Conservation (phyloP, 2,329 filamentous ascomycete genomes). For the Arthrobotrys megalospora region DNA sequence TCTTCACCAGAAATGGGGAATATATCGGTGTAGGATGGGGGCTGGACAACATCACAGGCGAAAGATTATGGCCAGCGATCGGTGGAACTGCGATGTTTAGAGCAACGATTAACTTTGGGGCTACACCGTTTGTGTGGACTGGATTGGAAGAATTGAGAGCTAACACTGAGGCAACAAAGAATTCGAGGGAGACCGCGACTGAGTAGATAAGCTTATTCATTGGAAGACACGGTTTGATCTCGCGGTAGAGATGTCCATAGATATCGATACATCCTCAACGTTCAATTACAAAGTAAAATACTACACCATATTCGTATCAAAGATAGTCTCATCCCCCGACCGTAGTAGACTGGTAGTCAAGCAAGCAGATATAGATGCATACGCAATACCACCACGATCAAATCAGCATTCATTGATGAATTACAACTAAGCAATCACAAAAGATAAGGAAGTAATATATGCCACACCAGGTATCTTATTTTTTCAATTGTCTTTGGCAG, state of each 20-base stretch:
- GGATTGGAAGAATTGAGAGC: constrained; percentile 35
- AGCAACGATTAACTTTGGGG: constrained; percentile 44
- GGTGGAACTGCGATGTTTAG: constrained; percentile 39
- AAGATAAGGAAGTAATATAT: neutral
- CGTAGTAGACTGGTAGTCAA: too few species aligned
- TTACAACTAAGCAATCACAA: neutral
- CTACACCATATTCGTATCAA: too few species aligned
- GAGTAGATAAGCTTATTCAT: too few species aligned
- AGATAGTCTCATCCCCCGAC: too few species aligned
- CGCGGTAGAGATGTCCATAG: too few species aligned
- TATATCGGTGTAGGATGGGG: constrained; percentile 32
- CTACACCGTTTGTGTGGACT: constrained; percentile 38
- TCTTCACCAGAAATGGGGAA: constrained; percentile 48
- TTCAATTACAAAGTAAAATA: too few species aligned
- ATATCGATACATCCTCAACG: too few species aligned
- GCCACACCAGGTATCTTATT: constrained; percentile 22
- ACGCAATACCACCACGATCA: too few species aligned
- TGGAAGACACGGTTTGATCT: too few species aligned
- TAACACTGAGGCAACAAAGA: constrained; percentile 3
- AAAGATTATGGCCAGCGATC: constrained; percentile 45
- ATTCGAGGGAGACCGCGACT: neutral
- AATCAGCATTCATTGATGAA: too few species aligned
- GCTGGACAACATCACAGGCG: constrained; percentile 14
- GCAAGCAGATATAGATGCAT: too few species aligned
- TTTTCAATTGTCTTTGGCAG: constrained; percentile 12